phyloP scores from a whole-genome alignment of 306 rosid species.

The Urtica urens region DNA sequence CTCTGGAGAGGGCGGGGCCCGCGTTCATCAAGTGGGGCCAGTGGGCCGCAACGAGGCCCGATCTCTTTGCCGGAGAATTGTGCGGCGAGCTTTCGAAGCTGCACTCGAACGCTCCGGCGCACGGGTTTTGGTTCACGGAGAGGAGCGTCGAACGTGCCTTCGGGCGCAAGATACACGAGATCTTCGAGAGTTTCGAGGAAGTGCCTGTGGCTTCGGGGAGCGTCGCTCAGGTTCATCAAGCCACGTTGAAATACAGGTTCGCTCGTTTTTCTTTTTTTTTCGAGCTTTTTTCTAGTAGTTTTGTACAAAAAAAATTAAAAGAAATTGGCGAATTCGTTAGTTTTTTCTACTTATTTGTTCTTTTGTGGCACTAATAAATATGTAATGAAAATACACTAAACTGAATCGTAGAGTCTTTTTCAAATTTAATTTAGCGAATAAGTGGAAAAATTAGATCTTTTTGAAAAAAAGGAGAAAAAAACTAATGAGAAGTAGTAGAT shows the following conservation, averaged over 20 bases:
- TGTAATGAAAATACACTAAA: too few relatives aligned
- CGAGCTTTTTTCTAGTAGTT: too few relatives aligned
- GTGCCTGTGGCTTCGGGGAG: slow-evolving; percentile 81
- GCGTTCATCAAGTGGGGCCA: slow-evolving; percentile 89
- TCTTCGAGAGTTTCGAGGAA: slow-evolving; percentile 61
- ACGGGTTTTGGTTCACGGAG: slow-evolving; percentile 48
- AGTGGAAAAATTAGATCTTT: too few relatives aligned
- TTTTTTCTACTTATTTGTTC: too few relatives aligned
- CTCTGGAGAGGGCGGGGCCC: slow-evolving; percentile 68
- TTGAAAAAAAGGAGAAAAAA: too few relatives aligned
- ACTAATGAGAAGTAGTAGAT: too few relatives aligned
- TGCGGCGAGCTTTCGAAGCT: slow-evolving; percentile 58
- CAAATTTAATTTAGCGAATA: too few relatives aligned
- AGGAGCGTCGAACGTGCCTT: slow-evolving; percentile 56
- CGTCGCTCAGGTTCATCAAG: slow-evolving; percentile 81
- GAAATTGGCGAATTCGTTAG: too few relatives aligned
- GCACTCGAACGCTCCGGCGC: slow-evolving; percentile 64
- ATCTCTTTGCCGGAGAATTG: slow-evolving; percentile 67
- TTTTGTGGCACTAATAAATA: too few relatives aligned
- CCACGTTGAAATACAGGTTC: slow-evolving; percentile 47
- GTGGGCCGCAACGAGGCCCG: slow-evolving; percentile 86
- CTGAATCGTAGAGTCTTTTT: too few relatives aligned
- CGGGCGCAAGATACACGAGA: slow-evolving; percentile 46
- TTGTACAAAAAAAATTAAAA: too few relatives aligned
- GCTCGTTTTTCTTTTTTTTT: too few relatives aligned